Evolutionary conservation across 2,329 filamentous ascomycete genomes (phyloP), one percentile per base, ranked within the genome.

Genomic region (Fonsecaea monophora): DNA sequence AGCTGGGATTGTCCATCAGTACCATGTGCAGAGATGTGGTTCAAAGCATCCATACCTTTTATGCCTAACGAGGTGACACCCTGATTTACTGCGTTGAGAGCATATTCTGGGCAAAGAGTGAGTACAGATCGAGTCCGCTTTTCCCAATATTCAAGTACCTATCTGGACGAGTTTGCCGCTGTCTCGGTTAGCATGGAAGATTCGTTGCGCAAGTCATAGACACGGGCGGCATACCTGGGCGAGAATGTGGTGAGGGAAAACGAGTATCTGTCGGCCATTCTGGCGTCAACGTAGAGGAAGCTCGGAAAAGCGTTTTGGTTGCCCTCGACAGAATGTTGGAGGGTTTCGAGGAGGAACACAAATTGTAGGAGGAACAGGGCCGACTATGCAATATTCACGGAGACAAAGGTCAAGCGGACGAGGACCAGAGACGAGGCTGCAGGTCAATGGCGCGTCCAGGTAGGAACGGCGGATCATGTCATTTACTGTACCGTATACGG

Each of bases 201-300:
- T 21, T 30, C 13, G 5, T 48, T 56, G 37, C 58, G 58, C 65
- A 67, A 34, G 42, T 65, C 61, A 50, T 34, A 54, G 64, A 65
- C 38, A 68, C 71, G 69, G 74, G 73, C 72, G 78, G 77, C 88
- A 82, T 89, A 96, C 95, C 94, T 99, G 80, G 95, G 95, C 77
- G 95, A 98, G 90, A 99, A 99, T 72, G 95, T 99, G 72, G 95
- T 99, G 79, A 99, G 87, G 68, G 95, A 99, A 89, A 99, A 99
- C 64, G 94, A 97, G 83, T 99, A 99, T 85, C 95, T 88, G 83
- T 99, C 95, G 78, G 95, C 94, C 94, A 99, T 99, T 63, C 37
- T 60, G 65, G 66, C 60, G 63, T 45, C 0, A 15, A n/a, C 10
- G 59, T 30, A 38, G 18, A 53, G 32, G 0, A 18, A 61, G 6